Base-by-base conservation (phyloP, 129 eudicot species). In the Escallonia rubra region DNA sequence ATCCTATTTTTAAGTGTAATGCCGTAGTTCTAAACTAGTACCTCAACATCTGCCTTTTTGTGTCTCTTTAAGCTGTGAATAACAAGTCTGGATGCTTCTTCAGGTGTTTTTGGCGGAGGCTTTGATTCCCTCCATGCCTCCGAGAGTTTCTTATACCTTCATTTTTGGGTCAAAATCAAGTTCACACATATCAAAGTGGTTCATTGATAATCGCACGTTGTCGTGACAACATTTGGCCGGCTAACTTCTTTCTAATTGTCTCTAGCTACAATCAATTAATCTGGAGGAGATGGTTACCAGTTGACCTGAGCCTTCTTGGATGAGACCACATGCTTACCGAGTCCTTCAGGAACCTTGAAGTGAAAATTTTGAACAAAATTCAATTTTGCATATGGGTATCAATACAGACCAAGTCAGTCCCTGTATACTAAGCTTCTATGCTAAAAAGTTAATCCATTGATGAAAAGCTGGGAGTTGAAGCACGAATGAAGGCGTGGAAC, bases 1-100 rank as follows among this genome's bases (percentile, higher is more conserved):
- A 23, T 23, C 34, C 34, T 23, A 23, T 23, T 23, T 23, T 23
- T 23, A 23, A 23, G 34, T 23, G 34, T 23, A 23, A 23, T 23
- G 34, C 34, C 0, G 34, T 23, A 12, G 13, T 3, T 54, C n/a
- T 54, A 54, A 11, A 16, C 8, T 40, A 41, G 65, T 53, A 93
- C 96, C 98, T 93, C 92, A 7, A 93, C 96, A 72, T 93, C 98
- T 6, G 92, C 88, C 80, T 89, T 93, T 61, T 80, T 84, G 79
- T 93, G 96, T n/a, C 81, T 74, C 73, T 89, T 89, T 47, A 89
- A 79, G 68, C 92, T 80, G 80, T 63, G 78, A 49, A 86, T 71
- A 3, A 93, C 71, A 40, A 93, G 86, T 64, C 80, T 80, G 1
- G 98, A 77, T 66, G 90, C 89, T 45, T 93, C 96, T 70, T 86